phyloP scores from a whole-genome alignment of 2,329 filamentous ascomycete species.

The Fonsecaea pugnacius region DNA sequence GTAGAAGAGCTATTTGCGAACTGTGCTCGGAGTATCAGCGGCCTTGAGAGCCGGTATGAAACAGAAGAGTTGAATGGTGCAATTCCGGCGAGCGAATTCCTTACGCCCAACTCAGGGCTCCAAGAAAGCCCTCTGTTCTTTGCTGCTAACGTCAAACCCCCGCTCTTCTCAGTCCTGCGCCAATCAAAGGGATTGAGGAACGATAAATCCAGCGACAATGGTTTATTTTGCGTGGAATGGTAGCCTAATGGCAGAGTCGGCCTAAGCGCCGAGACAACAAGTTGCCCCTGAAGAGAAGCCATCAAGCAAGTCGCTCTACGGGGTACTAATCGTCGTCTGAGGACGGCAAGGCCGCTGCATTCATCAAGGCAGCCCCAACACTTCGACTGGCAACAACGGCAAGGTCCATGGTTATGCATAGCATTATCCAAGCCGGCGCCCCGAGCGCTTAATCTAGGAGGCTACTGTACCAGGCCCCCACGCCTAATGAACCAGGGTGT shows the following conservation, averaged over 20 bases:
- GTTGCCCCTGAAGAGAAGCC: too few relatives aligned
- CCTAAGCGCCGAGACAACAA: too few relatives aligned
- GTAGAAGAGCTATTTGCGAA: slow-evolving; percentile 27
- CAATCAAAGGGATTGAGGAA: too few relatives aligned
- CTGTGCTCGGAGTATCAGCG: slow-evolving; percentile 43
- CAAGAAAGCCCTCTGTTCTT: slow-evolving; percentile 18
- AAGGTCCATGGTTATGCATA: background rate
- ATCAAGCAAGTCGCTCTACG: too few relatives aligned
- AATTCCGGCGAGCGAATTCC: slow-evolving; percentile 15
- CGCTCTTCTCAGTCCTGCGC: too few relatives aligned
- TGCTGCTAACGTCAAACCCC: too few relatives aligned
- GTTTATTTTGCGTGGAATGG: too few relatives aligned
- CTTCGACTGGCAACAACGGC: background rate
- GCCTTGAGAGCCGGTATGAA: slow-evolving; percentile 46
- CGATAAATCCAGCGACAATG: too few relatives aligned
- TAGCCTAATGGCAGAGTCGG: too few relatives aligned
- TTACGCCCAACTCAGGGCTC: slow-evolving; percentile 43
- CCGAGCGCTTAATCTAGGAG: background rate
- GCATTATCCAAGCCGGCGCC: background rate
- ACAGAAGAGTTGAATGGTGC: slow-evolving; percentile 21
- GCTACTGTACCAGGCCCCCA: too few relatives aligned
- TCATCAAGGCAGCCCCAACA: background rate
- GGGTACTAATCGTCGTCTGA: too few relatives aligned
- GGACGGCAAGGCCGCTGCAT: too few relatives aligned
- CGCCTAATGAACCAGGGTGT: background rate